A percentile compares a stretch with the other conserved stretches of the same genome.
These are phyloP conservation scores for Prunus mongolica DNA, from an alignment of 306 rosid genomes.

Conservation along the genomic window DNA sequence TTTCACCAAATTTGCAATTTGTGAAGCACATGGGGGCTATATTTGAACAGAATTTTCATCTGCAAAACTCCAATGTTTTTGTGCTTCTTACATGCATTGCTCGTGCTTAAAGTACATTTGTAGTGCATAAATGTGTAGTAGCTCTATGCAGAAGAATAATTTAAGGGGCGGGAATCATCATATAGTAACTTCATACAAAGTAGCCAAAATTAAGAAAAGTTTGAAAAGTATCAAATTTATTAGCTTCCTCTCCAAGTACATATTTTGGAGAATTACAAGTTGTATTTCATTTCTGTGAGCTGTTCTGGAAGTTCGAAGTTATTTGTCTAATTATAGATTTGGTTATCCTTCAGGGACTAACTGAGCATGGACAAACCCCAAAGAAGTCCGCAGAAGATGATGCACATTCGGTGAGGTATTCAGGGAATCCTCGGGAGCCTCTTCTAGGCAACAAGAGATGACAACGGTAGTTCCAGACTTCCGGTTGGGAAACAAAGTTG, in stretches of 20 bases:
- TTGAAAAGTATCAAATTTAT: neutral
- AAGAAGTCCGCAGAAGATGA: constrained; percentile 28
- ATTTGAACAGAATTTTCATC: neutral
- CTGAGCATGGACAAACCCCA: constrained; percentile 33
- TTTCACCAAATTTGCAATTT: neutral
- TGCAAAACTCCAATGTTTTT: neutral
- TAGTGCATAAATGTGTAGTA: neutral
- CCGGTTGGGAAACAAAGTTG: constrained; percentile 4
- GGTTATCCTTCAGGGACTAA: constrained; percentile 51
- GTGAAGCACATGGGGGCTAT: neutral
- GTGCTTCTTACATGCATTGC: neutral
- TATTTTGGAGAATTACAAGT: neutral
- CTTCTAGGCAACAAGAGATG: constrained; percentile 23
- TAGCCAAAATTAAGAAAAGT: neutral
- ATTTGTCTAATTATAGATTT: constrained; percentile 7
- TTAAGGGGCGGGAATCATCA: neutral
- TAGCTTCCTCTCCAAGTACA: neutral
- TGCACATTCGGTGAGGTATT: constrained; percentile 24
- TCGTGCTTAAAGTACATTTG: neutral
- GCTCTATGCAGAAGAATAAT: neutral
- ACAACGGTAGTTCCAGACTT: neutral
- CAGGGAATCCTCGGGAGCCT: constrained; percentile 26
- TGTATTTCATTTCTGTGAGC: neutral
- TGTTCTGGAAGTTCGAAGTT: neutral
- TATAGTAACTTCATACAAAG: neutral